These are phyloP conservation scores for Deinandra increscens DNA, from an alignment of 129 eudicot genomes.

Conservation along the genomic window DNA sequence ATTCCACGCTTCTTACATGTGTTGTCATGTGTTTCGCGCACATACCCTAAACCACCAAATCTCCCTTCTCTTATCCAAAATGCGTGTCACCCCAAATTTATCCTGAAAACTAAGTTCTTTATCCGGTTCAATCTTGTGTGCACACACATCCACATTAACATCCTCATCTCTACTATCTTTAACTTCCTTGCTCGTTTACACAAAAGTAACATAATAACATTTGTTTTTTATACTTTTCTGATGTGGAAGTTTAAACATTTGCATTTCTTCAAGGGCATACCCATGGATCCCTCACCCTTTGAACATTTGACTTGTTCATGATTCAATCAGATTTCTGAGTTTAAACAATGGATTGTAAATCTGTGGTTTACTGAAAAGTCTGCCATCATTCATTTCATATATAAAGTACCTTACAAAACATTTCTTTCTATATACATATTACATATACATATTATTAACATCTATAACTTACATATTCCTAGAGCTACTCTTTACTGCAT, in stretches of 20 bases:
- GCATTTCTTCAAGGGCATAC: neutral
- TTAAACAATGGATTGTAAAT: neutral
- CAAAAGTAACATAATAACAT: neutral
- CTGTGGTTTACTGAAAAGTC: conserved; percentile 7
- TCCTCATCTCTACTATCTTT: no score
- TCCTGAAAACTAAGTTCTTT: no score
- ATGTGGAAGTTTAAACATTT: neutral
- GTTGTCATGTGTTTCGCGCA: no score
- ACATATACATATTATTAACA: conserved; percentile 8
- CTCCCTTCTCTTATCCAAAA: no score
- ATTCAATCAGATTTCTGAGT: neutral
- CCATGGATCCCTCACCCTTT: neutral
- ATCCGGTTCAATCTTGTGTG: no score
- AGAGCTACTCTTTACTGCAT: conserved; percentile 9
- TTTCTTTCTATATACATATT: conserved; percentile 27
- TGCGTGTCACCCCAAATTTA: no score
- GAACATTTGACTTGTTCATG: conserved; percentile 1
- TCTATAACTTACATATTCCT: conserved; percentile 25
- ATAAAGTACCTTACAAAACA: conserved; percentile 22
- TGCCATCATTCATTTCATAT: conserved; percentile 13
- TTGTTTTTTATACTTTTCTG: neutral
- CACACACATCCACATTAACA: no score
- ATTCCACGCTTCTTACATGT: no score
- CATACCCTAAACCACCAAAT: no score
- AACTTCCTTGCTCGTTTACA: no score